Conservation (phyloP, 2,329 filamentous ascomycete genomes). For the Colletotrichum lentis region DNA sequence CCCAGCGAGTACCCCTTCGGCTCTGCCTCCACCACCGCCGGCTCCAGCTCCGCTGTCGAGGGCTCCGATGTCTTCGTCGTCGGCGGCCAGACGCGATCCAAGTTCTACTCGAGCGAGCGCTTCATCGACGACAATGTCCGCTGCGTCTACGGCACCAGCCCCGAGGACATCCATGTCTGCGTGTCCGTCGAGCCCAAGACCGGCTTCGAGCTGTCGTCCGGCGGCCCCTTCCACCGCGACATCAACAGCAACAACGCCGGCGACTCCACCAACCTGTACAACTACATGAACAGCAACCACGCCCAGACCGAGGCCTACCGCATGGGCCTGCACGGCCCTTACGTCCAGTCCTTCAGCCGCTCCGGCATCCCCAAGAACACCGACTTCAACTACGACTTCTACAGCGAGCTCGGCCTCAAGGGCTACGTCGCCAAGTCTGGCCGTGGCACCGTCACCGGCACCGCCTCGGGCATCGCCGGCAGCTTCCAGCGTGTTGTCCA, state of each 20-base stretch:
- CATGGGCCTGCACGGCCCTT: conserved; percentile 72
- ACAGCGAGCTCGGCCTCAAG: conserved; percentile 63
- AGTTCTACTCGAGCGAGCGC: conserved; percentile 74
- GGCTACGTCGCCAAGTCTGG: conserved; percentile 64
- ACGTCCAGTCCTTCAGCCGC: conserved; percentile 67
- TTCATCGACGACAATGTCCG: conserved; percentile 74
- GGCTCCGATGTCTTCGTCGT: conserved; percentile 68
- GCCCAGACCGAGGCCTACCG: conserved; percentile 68
- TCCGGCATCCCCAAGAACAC: conserved; percentile 61
- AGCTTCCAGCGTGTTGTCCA: conserved; percentile 67
- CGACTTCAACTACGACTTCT: conserved; percentile 65
- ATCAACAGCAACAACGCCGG: conserved; percentile 72
- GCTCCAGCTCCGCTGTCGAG: conserved; percentile 62
- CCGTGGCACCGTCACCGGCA: conserved; percentile 68
- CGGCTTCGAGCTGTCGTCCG: conserved; percentile 63
- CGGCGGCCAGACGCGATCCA: conserved; percentile 69
- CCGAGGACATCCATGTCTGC: conserved; percentile 63
- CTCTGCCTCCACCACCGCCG: conserved; percentile 62
- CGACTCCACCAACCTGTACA: conserved; percentile 66
- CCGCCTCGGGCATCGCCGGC: conserved; percentile 63
- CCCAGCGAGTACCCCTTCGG: conserved; percentile 64
- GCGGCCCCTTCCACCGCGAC: conserved; percentile 72
- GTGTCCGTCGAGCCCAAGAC: conserved; percentile 63
- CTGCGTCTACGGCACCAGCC: conserved; percentile 63
- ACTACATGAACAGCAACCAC: conserved; percentile 74